phyloP scores from a whole-genome alignment of 2,329 filamentous ascomycete genomes.

The Pseudocercospora crystallina region DNA sequence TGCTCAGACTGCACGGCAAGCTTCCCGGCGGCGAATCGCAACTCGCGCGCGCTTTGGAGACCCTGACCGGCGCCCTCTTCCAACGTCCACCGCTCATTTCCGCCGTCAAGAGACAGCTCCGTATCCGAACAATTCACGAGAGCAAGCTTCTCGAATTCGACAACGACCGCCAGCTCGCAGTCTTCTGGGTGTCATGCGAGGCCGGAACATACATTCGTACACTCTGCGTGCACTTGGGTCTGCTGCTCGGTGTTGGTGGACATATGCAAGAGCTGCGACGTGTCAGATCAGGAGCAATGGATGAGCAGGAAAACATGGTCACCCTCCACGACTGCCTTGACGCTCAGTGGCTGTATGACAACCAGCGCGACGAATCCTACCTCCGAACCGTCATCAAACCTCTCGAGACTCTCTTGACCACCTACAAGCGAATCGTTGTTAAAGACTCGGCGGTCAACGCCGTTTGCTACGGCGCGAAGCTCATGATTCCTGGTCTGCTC shows the following conservation, averaged over 20 bases:
- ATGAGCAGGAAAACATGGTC: slow-evolving; percentile 83
- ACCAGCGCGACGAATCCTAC: slow-evolving; percentile 90
- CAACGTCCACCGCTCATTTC: slow-evolving; percentile 96
- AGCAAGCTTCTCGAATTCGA: slow-evolving; percentile 95
- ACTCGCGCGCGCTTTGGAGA: slow-evolving; percentile 91
- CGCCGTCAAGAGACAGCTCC: slow-evolving; percentile 96
- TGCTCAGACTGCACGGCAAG: slow-evolving; percentile 93
- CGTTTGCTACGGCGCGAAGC: slow-evolving; percentile 96
- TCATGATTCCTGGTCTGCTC: slow-evolving; percentile 95
- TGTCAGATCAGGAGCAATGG: slow-evolving; percentile 92
- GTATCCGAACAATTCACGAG: slow-evolving; percentile 97
- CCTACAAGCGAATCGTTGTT: slow-evolving; percentile 95
- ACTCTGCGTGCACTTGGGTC: slow-evolving; percentile 88
- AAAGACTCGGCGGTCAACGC: slow-evolving; percentile 97
- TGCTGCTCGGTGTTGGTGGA: slow-evolving; percentile 77
- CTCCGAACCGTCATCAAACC: slow-evolving; percentile 88
- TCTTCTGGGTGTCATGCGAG: slow-evolving; percentile 99
- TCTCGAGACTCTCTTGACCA: slow-evolving; percentile 84
- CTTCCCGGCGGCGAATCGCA: slow-evolving; percentile 89
- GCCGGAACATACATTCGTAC: slow-evolving; percentile 98
- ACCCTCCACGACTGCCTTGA: slow-evolving; percentile 95
- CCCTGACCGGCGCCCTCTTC: slow-evolving; percentile 93
- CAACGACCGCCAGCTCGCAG: slow-evolving; percentile 93
- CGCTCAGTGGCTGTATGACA: slow-evolving; percentile 94
- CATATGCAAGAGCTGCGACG: slow-evolving; percentile 98